Base-by-base conservation (phyloP, 495 filamentous ascomycete genomes). In the Ramalina peruviana region DNA sequence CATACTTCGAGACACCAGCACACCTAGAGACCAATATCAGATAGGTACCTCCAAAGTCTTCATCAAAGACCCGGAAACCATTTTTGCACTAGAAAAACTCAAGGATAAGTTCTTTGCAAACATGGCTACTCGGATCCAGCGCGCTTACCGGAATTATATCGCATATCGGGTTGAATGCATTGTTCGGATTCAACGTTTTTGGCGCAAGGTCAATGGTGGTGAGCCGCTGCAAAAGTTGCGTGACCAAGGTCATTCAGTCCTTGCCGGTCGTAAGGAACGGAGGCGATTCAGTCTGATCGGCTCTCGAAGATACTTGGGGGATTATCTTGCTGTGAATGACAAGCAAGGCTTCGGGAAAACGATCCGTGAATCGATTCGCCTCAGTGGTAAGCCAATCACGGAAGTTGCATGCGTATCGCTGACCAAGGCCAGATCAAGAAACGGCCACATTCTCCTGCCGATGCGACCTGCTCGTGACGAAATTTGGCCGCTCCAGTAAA, bases 21-120 rank as follows among this genome's bases (percentile, higher is more conserved):
- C 97, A 53, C 90, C 93, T 0, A 71, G 79, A 17, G 92, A 96
- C 57, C 93, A 99, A 63, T 97, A 86, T 69, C 93, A 99, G 64
- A 82, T 99, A 75, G 93, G 93, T 66, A 85, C 93, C 36, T 88
- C 83, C 6, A 99, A 97, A 67, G 90, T 86, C 39, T 99, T 99
- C 54, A 93, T 99, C 70, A 99, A 99, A 65, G 93, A 93, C 0
- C 93, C 93, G 2, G 93, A 99, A 67, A 97, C 93, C 0, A 68
- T 99, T 9, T 99, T 99, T 58, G 93, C 92, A 9, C 72, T 99
- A 16, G 93, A 99, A 64, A 86, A 92, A 38, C 96, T 99, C 92
- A 76, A 93, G 54, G 93, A 97, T 62, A 75, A 85, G 20, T 97
- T 96, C 66, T 97, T 90, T 89, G 88, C 95, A 64, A 99, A 97